Evolutionary conservation across 257 asterid genomes (phyloP).

Genomic region (Scutellaria minor): DNA sequence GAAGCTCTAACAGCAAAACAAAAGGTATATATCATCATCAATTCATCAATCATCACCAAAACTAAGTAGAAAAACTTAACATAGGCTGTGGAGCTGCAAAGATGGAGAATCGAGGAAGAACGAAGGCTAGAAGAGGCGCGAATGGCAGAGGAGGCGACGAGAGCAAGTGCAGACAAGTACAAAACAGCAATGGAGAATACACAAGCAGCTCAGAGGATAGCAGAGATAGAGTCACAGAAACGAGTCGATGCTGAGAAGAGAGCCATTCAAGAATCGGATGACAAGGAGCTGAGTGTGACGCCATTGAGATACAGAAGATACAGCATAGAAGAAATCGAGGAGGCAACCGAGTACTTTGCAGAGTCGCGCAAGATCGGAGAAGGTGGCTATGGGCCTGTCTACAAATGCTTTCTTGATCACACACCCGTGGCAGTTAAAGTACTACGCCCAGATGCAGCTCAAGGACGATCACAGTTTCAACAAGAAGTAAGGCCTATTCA

Average conservation of each 20-base stretch:
- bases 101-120: conserved; percentile 85
- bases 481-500: conserved; percentile 59
- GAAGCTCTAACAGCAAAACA: conserved; percentile 86
- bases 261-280: conserved; percentile 38
- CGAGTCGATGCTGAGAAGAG: conserved; percentile 49
- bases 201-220: conserved; percentile 56
- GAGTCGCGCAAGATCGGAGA: conserved; percentile 77
- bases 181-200: conserved; percentile 47
- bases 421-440: conserved; percentile 87
- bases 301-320: conserved; percentile 69
- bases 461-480: conserved; percentile 84
- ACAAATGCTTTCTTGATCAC: conserved; percentile 80
- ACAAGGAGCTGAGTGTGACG: background rate
- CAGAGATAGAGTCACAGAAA: conserved; percentile 49
- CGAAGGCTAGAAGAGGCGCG: conserved; percentile 60
- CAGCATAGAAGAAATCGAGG: conserved; percentile 74
- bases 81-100: conserved; percentile 79
- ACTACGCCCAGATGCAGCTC: conserved; percentile 86
- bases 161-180: conserved; percentile 43
- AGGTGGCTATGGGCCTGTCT: conserved; percentile 98
- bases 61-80: background rate
- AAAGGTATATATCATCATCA: conserved; percentile 50
- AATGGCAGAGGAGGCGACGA: conserved; percentile 56
- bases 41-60: no score
- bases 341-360: conserved; percentile 62